These are phyloP conservation scores for Hagleromyces aurorensis DNA, from an alignment of 805 yeast genomes.

Conservation along the genomic window DNA sequence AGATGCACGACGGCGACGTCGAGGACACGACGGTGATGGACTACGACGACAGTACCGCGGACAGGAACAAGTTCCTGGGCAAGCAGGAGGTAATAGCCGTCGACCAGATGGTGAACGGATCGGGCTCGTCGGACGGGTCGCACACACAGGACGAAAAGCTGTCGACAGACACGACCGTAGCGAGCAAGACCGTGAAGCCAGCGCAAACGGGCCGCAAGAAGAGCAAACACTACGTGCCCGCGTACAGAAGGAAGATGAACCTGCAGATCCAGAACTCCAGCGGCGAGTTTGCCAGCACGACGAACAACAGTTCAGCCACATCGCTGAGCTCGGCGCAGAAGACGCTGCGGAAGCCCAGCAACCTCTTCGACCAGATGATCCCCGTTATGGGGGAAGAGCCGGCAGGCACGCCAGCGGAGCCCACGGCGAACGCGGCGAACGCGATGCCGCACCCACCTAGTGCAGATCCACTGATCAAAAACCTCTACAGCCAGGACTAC, in stretches of 20 bases:
- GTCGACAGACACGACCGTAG: background rate
- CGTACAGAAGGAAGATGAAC: conserved; percentile 32
- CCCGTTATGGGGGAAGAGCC: conserved; percentile 11
- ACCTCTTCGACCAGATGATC: conserved; percentile 21
- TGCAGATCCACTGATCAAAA: conserved; percentile 18
- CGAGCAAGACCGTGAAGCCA: background rate
- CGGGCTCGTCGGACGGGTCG: conserved; percentile 16
- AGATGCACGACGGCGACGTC: conserved; percentile 4
- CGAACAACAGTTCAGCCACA: conserved; percentile 14
- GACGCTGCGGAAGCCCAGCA: conserved; percentile 9
- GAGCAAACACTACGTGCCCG: conserved; percentile 30
- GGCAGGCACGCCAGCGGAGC: conserved; percentile 1
- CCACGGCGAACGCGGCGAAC: conserved; percentile 1
- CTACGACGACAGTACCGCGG: conserved; percentile 1
- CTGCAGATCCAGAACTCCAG: conserved; percentile 18
- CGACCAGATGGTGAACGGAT: conserved; percentile 8
- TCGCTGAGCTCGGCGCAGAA: conserved; percentile 12
- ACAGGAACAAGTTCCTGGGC: conserved; percentile 6
- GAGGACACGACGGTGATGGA: conserved; percentile 4
- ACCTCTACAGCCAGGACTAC: conserved; percentile 19
- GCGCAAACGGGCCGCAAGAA: conserved; percentile 1
- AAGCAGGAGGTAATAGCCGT: conserved; percentile 2
- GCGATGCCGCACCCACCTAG: background rate
- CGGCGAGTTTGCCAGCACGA: conserved; percentile 14
- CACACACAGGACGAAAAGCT: conserved; percentile 8